These are phyloP conservation scores for Globisporangium middletonii DNA, from an alignment of 352 stramenopile genomes.

Conservation along the genomic window DNA sequence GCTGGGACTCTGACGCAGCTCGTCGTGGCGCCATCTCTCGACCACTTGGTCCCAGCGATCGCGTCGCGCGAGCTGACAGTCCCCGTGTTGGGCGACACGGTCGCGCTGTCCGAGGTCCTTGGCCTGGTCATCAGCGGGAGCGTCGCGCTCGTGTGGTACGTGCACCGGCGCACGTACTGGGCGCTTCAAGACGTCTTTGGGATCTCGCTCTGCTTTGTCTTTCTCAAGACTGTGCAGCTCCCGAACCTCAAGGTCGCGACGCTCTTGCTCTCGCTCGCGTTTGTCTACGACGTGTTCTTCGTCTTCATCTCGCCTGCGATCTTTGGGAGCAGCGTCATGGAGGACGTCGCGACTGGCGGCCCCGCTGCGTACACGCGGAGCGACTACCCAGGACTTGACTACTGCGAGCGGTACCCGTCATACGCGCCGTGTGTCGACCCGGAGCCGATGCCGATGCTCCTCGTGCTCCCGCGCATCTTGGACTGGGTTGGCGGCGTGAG, in stretches of 20 bases:
- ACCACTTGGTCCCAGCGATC: constrained; percentile 26
- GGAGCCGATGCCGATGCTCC: constrained; percentile 93
- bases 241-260: constrained; percentile 89
- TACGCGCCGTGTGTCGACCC: constrained; percentile 65
- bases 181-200: constrained; percentile 91
- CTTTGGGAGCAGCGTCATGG: constrained; percentile 90
- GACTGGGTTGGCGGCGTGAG: constrained; percentile 90
- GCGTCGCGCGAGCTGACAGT: constrained; percentile 29
- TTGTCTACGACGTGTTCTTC: constrained; percentile 96
- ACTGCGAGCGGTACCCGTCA: constrained; percentile 61
- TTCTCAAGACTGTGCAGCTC: constrained; percentile 88
- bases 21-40: constrained; percentile 33
- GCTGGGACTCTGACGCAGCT: constrained; percentile 46
- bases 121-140: constrained; percentile 26
- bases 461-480: constrained; percentile 88
- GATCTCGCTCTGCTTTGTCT: constrained; percentile 90
- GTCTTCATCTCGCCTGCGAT: constrained; percentile 91
- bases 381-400: constrained; percentile 68
- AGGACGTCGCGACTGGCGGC: constrained; percentile 90
- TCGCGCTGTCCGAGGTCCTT: constrained; percentile 43
- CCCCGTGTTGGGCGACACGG: constrained; percentile 29
- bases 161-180: constrained; percentile 68
- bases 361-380: constrained; percentile 59
- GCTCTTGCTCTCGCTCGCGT: constrained; percentile 87
- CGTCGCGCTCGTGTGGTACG: constrained; percentile 54